phyloP scores from a whole-genome alignment of 1,139 yeast species.

The Blastobotrys illinoisensis region DNA sequence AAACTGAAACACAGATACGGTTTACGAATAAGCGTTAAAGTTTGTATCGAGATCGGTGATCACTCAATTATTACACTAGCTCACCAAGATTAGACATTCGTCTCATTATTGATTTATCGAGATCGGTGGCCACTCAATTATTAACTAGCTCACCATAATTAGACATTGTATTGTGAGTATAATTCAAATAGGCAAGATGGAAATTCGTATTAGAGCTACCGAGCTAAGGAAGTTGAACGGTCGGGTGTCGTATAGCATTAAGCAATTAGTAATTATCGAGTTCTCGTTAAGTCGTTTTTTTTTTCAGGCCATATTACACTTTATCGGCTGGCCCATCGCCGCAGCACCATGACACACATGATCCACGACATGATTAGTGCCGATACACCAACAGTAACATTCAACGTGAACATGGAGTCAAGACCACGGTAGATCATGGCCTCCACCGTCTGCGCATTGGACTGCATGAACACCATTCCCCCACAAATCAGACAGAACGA shows the following conservation, averaged over 20 bases:
- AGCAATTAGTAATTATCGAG: not conserved
- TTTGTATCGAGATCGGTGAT: no score
- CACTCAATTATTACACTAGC: no score
- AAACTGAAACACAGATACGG: no score
- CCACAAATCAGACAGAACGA: conserved; percentile 80
- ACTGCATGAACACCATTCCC: conserved; percentile 87
- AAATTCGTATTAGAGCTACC: not conserved
- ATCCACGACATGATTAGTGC: conserved; percentile 89
- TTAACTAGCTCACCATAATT: no score
- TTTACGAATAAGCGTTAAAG: no score
- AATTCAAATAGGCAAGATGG: no score
- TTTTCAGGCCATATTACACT: not conserved
- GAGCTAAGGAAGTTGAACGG: not conserved
- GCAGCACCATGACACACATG: conserved; percentile 64
- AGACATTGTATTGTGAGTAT: no score
- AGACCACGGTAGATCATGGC: conserved; percentile 82
- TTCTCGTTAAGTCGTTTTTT: not conserved
- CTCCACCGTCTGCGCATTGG: conserved; percentile 76
- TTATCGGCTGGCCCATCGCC: conserved; percentile 18
- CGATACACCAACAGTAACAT: conserved; percentile 72
- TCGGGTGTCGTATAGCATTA: not conserved
- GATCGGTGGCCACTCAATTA: no score
- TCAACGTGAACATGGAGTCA: conserved; percentile 86
- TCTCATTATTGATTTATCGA: no score
- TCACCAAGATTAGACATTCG: no score